phyloP scores from a whole-genome alignment of 2,329 filamentous ascomycete species.

The Fusarium sp. region DNA sequence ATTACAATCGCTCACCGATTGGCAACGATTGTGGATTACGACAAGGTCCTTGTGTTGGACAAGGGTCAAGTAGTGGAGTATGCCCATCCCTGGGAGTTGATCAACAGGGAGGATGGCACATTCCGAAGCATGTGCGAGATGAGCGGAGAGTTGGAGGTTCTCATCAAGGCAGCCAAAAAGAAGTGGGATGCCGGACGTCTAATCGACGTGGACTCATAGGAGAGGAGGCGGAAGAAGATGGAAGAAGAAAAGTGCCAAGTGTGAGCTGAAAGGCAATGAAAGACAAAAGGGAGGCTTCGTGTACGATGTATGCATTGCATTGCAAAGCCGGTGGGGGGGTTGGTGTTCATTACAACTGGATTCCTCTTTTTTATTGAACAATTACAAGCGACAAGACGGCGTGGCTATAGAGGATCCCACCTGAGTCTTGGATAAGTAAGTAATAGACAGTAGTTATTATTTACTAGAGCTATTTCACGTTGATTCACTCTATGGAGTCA shows the following conservation, averaged over 20 bases:
- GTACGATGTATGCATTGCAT: conserved; percentile 2
- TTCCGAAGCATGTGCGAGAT: conserved; percentile 75
- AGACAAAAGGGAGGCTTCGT: conserved; percentile 17
- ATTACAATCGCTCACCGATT: conserved; percentile 96
- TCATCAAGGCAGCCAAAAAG: conserved; percentile 68
- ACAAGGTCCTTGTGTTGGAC: conserved; percentile 95
- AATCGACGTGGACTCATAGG: conserved; percentile 49
- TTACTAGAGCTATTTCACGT: neutral
- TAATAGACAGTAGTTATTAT: conserved; percentile 27
- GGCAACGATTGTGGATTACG: conserved; percentile 97
- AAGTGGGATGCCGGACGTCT: conserved; percentile 57
- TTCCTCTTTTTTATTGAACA: conserved; percentile 6
- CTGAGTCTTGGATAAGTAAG: conserved; percentile 18
- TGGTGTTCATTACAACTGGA: neutral
- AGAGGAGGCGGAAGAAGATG: conserved; percentile 6
- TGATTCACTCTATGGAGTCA: neutral
- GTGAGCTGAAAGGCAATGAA: neutral
- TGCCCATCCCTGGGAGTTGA: conserved; percentile 87
- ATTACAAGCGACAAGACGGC: neutral
- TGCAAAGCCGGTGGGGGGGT: neutral
- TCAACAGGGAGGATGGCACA: conserved; percentile 75
- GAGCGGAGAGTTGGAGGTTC: conserved; percentile 66
- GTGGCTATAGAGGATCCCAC: conserved; percentile 7
- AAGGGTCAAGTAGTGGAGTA: conserved; percentile 89
- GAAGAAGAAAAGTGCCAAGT: conserved; percentile 24